Conservation (phyloP, 2,329 filamentous ascomycete species). For the Beauveria caledonica region DNA sequence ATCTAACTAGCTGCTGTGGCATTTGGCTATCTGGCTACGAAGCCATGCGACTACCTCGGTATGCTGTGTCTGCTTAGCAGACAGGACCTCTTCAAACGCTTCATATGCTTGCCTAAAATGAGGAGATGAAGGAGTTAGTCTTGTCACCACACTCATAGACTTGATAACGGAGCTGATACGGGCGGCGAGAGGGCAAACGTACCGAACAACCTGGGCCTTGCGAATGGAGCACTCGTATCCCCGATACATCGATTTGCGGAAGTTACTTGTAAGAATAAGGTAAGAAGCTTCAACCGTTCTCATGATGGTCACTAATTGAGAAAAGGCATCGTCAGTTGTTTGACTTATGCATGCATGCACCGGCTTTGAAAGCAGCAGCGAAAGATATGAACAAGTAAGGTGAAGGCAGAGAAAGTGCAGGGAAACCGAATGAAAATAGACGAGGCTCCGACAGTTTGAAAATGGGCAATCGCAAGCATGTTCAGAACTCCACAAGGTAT, state of each 20-base stretch:
- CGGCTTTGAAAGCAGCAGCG: neutral
- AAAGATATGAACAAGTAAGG: too few relatives aligned
- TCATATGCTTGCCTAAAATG: conserved; percentile 52
- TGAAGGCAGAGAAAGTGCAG: too few relatives aligned
- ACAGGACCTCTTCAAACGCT: conserved; percentile 63
- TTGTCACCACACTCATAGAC: too few relatives aligned
- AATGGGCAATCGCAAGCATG: neutral
- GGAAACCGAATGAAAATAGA: neutral
- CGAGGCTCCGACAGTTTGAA: too few relatives aligned
- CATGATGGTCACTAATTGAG: conserved; percentile 51
- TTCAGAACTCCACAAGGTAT: neutral
- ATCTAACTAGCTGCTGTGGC: conserved; percentile 16
- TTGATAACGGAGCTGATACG: neutral
- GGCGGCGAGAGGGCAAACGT: conserved; percentile 24
- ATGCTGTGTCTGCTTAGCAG: conserved; percentile 64
- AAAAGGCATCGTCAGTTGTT: neutral
- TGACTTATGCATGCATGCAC: neutral
- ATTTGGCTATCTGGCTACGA: conserved; percentile 34
- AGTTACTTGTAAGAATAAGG: conserved; percentile 51
- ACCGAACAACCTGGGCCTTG: conserved; percentile 54
- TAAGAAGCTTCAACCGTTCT: conserved; percentile 59
- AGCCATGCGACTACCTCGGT: conserved; percentile 60
- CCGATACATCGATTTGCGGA: conserved; percentile 35
- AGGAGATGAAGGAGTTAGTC: neutral
- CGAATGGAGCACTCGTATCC: conserved; percentile 52